Percentiles rank a stretch among this genome's conserved stretches.
These are phyloP conservation scores for Pichia sp. DNA, from an alignment of 1,139 yeast genomes.

Conservation along the genomic window DNA sequence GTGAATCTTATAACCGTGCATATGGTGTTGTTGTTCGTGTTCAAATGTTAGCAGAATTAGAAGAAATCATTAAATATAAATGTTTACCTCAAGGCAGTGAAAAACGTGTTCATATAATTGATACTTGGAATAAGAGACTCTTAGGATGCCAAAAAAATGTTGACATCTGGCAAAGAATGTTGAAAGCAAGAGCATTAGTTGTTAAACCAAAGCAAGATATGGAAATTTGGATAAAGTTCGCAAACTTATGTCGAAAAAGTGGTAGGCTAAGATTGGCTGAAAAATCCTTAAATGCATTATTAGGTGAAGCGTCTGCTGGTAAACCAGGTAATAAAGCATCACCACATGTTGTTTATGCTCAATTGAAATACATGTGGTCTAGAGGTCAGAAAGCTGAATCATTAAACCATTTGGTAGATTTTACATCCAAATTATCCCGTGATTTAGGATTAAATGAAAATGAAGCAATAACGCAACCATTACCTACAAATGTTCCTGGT, in stretches of 20 bases:
- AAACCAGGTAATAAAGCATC: slow-evolving; percentile 62
- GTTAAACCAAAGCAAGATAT: slow-evolving; percentile 94
- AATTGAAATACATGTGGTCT: slow-evolving; percentile 95
- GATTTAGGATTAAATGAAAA: slow-evolving; percentile 77
- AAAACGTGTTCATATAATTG: slow-evolving; percentile 69
- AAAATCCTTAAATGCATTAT: slow-evolving; percentile 71
- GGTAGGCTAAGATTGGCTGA: slow-evolving; percentile 91
- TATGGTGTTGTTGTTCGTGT: slow-evolving; percentile 95
- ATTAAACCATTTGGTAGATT: slow-evolving; percentile 74
- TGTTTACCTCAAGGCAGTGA: slow-evolving; percentile 77
- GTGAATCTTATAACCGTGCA: slow-evolving; percentile 95
- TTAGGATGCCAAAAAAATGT: slow-evolving; percentile 94
- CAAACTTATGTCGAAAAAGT: slow-evolving; percentile 89
- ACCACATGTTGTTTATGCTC: slow-evolving; percentile 96
- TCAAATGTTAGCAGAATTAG: slow-evolving; percentile 94
- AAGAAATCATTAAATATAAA: slow-evolving; percentile 88
- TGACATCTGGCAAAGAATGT: slow-evolving; percentile 96
- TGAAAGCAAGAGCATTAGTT: slow-evolving; percentile 88
- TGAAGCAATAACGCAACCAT: slow-evolving; percentile 82
- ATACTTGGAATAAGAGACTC: slow-evolving; percentile 90
- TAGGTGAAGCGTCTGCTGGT: slow-evolving; percentile 46
- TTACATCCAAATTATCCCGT: slow-evolving; percentile 84
- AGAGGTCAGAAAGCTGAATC: slow-evolving; percentile 88
- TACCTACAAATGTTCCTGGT: slow-evolving; percentile 71
- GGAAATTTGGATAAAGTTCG: slow-evolving; percentile 98